These are phyloP conservation scores for Oidiodendron maius DNA, from an alignment of 495 filamentous ascomycete species.

Conservation along the genomic window DNA sequence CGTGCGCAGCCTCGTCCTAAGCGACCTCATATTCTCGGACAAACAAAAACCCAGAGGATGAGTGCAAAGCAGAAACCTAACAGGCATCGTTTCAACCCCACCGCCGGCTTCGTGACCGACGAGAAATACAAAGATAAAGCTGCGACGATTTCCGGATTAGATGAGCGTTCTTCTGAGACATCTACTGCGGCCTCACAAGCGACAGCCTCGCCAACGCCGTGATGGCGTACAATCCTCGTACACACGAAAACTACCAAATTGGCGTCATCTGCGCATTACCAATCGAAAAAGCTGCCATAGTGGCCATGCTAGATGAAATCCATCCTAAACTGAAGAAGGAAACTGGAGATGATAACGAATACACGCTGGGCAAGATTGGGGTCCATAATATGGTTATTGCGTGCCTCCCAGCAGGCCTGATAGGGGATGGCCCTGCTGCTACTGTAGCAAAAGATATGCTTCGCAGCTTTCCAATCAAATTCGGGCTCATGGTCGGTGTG, in stretches of 20 bases:
- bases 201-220: too few species aligned
- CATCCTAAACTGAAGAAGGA: conserved; percentile 8
- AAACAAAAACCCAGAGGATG: too few species aligned
- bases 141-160: too few species aligned
- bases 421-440: conserved; percentile 25
- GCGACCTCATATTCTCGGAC: too few species aligned
- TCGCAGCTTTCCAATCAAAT: conserved; percentile 29
- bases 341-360: conserved; percentile 18
- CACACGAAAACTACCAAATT: conserved; percentile 15
- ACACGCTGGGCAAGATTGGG: conserved; percentile 35
- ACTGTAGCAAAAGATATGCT: conserved; percentile 28
- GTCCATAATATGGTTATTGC: conserved; percentile 40
- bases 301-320: conserved; percentile 15
- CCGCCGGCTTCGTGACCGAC: too few species aligned
- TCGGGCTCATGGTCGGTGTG: conserved; percentile 37
- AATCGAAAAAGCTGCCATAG: conserved; percentile 9
- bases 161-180: too few species aligned
- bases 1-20: too few species aligned
- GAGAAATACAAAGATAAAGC: too few species aligned
- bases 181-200: too few species aligned
- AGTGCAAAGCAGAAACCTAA: too few species aligned
- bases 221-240: too few species aligned
- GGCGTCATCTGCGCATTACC: conserved; percentile 14
- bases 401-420: conserved; percentile 30
- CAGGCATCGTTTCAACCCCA: too few species aligned